Base-by-base conservation (phyloP, 208 protist species). In the Giardia muris region DNA sequence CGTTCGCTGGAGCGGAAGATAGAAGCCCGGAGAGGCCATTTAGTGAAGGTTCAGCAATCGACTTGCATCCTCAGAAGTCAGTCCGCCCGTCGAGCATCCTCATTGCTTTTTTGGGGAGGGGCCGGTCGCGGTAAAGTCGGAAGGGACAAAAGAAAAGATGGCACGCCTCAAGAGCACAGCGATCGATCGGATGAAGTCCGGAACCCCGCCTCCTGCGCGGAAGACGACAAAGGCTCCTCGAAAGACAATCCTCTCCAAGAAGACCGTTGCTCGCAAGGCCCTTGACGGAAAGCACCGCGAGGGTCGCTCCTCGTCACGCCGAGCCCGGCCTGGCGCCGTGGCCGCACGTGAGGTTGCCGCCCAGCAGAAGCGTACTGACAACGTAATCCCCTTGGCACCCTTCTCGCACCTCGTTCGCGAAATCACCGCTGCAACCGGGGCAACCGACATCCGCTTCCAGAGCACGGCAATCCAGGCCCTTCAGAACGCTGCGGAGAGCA, bases 201-300 rank as follows among this genome's bases (percentile, higher is more conserved):
- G 10, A 30, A 10, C 10, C 57, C 19, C 30, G 19, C 10, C 10
- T 76, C 10, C 57, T 39, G 42, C 42, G 45, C 42, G 22, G 3
- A 10, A 44, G 22, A 46, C 86, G 42, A 89, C 42, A 4, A 89
- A 89, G 86, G 86, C 86, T 10, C 86, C 86, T 4, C 86, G 86
- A 10, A 89, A 89, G 86, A 76, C 57, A 30, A 76, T 76, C 30
- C 57, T 89, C 45, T 10, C 86, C 86, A 89, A 89, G 42, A 89
- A 89, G 86, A 89, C 86, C 4, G 45, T 89, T 4, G 86, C 86
- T 4, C 22, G n/a, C 87, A 92, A 92, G 89, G 39, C 76, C 87
- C 39, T 57, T 19, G 67, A 42, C 4, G 87, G 22, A 4, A 10
- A 43, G n/a, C 3, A 76, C 19, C 10, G 30, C 19, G 30, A 10